Conservation (phyloP, 2,329 filamentous ascomycete species). For the Fusarium pseudograminearum region DNA sequence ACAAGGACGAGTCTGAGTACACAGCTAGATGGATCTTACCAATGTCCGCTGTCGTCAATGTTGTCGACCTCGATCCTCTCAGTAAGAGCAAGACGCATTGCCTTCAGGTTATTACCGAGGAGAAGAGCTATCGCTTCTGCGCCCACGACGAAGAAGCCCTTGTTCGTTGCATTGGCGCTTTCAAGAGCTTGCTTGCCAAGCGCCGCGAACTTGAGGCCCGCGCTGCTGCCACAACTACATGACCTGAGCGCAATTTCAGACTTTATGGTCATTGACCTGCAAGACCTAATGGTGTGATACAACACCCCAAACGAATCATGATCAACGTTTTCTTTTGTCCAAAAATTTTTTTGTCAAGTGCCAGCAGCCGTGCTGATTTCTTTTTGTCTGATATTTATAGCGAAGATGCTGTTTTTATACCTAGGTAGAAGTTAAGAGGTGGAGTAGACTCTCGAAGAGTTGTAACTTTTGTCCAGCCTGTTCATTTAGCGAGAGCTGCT, state of each 20-base stretch:
- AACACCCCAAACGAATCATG: conserved; percentile 42
- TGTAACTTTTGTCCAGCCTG: conserved; percentile 23
- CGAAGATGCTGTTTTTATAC: conserved; percentile 15
- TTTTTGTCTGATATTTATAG: conserved; percentile 16
- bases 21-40: conserved; percentile 84
- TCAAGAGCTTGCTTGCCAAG: conserved; percentile 87
- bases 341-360: conserved; percentile 17
- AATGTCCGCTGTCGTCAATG: conserved; percentile 83
- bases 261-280: neutral
- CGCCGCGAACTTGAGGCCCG: conserved; percentile 72
- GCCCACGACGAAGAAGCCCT: conserved; percentile 84
- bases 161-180: conserved; percentile 85
- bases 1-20: conserved; percentile 94
- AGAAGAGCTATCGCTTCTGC: conserved; percentile 84
- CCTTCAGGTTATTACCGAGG: conserved; percentile 92
- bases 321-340: conserved; percentile 43
- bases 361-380: conserved; percentile 26
- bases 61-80: conserved; percentile 90
- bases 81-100: conserved; percentile 88
- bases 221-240: conserved; percentile 48
- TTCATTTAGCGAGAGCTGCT: conserved; percentile 33
- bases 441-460: conserved; percentile 21
- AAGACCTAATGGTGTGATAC: conserved; percentile 12
- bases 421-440: conserved; percentile 26
- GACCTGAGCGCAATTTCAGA: conserved; percentile 8